Evolutionary conservation across 257 asterid genomes (phyloP).

Genomic region (Ajuga chamaepitys): DNA sequence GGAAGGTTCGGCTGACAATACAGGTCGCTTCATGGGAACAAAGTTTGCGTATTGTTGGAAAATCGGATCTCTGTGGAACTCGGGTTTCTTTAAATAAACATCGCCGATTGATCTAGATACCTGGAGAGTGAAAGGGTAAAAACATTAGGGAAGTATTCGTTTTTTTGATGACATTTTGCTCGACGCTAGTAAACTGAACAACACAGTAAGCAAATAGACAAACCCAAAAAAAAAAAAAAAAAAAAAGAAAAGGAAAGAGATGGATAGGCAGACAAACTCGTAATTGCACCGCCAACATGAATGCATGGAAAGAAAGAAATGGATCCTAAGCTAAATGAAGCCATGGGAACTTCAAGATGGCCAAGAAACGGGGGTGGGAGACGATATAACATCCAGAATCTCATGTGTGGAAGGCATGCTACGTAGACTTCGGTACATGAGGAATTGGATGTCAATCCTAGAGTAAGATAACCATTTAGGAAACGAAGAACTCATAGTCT

Average conservation of each 20-base stretch:
- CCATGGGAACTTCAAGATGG: slow-evolving; percentile 22
- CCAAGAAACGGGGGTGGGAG: slow-evolving; percentile 22
- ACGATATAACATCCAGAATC: slow-evolving; percentile 39
- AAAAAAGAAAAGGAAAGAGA: background rate
- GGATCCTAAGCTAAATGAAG: slow-evolving; percentile 31
- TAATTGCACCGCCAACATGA: slow-evolving; percentile 20
- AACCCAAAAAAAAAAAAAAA: background rate
- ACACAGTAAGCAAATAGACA: too few species aligned
- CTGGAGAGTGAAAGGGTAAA: slow-evolving; percentile 28
- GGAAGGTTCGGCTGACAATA: slow-evolving; percentile 86
- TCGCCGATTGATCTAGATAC: slow-evolving; percentile 98
- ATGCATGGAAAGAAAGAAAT: slow-evolving; percentile 36
- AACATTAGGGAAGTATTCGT: background rate
- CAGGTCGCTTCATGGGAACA: slow-evolving; percentile 75
- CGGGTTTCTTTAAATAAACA: slow-evolving; percentile 84
- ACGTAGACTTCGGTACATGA: slow-evolving; percentile 55
- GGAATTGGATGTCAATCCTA: slow-evolving; percentile 69
- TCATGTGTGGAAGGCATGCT: slow-evolving; percentile 45
- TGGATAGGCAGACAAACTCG: slow-evolving; percentile 5
- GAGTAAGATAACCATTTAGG: slow-evolving; percentile 51
- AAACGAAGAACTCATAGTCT: slow-evolving; percentile 14
- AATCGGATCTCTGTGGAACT: slow-evolving; percentile 66
- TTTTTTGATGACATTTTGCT: slow-evolving; percentile 5
- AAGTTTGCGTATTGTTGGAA: slow-evolving; percentile 48
- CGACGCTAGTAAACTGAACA: background rate